Conservation (phyloP, 164 flowering plant genomes). For the Saururus chinensis region DNA sequence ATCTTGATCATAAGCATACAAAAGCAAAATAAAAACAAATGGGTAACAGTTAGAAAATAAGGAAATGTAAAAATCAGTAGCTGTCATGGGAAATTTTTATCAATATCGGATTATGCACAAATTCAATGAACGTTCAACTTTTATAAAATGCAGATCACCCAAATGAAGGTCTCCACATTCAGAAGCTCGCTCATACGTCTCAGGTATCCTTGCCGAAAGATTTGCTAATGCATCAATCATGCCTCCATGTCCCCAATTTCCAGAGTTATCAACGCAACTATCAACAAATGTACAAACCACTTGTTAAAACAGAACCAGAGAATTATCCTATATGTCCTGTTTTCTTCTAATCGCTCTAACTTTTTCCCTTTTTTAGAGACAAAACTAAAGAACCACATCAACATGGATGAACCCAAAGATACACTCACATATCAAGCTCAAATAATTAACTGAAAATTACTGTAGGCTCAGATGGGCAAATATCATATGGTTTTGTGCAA, state of each 20-base stretch:
- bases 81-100: neutral
- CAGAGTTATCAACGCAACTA: conserved; percentile 93
- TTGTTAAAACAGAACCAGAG: neutral
- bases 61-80: neutral
- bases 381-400: too few species aligned
- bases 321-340: neutral
- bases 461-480: conserved; percentile 51
- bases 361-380: too few species aligned
- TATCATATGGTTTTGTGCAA: conserved; percentile 62
- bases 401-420: neutral
- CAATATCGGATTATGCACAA: neutral
- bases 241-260: conserved; percentile 91
- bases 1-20: neutral
- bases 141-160: conserved; percentile 85
- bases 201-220: conserved; percentile 50
- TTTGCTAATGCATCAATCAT: conserved; percentile 77
- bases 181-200: conserved; percentile 60
- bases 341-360: too few species aligned
- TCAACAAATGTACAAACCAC: neutral
- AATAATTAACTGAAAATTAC: conserved; percentile 58
- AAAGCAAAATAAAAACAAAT: neutral
- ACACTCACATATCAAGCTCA: neutral
- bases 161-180: conserved; percentile 78
- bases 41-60: too few species aligned
- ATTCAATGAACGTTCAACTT: conserved; percentile 37